A percentile compares a stretch with the other conserved stretches of the same genome.
phyloP scores from a whole-genome alignment of 2,329 filamentous ascomycete species.

The Catunica adiposa region DNA sequence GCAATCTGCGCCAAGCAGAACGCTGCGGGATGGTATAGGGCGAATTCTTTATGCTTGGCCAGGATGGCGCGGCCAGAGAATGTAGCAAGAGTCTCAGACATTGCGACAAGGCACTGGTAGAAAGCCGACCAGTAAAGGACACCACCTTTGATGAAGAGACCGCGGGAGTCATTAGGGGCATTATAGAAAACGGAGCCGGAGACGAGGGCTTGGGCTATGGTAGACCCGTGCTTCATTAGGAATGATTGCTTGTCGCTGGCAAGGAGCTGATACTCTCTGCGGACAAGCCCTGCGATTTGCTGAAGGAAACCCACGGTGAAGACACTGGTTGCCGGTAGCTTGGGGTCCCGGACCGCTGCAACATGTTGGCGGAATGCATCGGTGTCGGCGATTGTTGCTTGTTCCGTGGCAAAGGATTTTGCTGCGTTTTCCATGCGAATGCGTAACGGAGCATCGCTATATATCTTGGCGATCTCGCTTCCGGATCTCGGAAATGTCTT shows the following conservation, averaged over 20 bases:
- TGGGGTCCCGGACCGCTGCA: conserved; percentile 33
- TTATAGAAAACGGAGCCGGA: conserved; percentile 53
- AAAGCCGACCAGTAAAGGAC: conserved; percentile 48
- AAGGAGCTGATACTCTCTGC: conserved; percentile 1
- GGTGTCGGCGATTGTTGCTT: conserved; percentile 32
- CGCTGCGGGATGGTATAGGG: neutral
- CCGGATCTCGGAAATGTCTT: conserved; percentile 30
- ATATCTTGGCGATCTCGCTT: conserved; percentile 29
- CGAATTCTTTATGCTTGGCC: conserved; percentile 3
- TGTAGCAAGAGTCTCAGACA: conserved; percentile 47
- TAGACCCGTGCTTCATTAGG: neutral
- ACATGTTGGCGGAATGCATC: conserved; percentile 38
- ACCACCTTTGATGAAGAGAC: conserved; percentile 45
- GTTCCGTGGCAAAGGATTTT: conserved; percentile 31
- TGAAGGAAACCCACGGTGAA: conserved; percentile 36
- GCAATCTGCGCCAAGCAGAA: conserved; percentile 1
- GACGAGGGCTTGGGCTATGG: conserved; percentile 27
- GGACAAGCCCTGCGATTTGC: conserved; percentile 40
- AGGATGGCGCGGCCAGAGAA: conserved; percentile 1
- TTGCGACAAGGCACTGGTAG: conserved; percentile 43
- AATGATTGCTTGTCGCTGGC: conserved; percentile 2
- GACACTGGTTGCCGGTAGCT: conserved; percentile 36
- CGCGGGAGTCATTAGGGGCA: conserved; percentile 37
- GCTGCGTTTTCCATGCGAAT: conserved; percentile 37
- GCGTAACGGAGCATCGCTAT: conserved; percentile 35